phyloP scores from a whole-genome alignment of 371 early-diverging fungal genomes.

The Vairimorpha ceranae region DNA sequence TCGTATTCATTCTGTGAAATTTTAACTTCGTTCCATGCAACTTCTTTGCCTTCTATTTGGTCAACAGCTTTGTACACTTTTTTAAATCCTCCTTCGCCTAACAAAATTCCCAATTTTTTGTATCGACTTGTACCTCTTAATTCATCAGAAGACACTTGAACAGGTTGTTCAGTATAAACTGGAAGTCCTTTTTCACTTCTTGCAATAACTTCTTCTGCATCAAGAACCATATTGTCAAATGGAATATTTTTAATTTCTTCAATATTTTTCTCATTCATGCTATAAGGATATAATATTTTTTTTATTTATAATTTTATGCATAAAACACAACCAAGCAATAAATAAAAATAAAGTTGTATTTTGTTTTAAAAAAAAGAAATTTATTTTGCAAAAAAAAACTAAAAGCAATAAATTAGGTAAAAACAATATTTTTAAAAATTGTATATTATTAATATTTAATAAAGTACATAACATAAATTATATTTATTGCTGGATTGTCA shows the following conservation, averaged over 20 bases:
- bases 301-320: slow-evolving; percentile 14
- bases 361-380: no score
- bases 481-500: no score
- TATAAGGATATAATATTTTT: not conserved
- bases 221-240: slow-evolving; percentile 25
- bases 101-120: slow-evolving; percentile 63
- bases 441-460: no score
- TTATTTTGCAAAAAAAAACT: no score
- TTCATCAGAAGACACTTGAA: not conserved
- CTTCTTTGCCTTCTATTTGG: slow-evolving; percentile 77
- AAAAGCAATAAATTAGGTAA: no score
- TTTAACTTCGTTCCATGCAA: slow-evolving; percentile 75
- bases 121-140: slow-evolving; percentile 20
- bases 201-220: slow-evolving; percentile 32
- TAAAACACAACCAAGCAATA: slow-evolving; percentile 3
- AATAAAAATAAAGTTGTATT: no score
- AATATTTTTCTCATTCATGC: slow-evolving; percentile 13
- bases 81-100: slow-evolving; percentile 77
- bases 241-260: slow-evolving; percentile 31
- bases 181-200: slow-evolving; percentile 6
- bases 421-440: no score
- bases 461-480: no score
- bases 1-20: slow-evolving; percentile 68
- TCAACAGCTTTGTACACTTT: slow-evolving; percentile 77
- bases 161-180: not conserved